Evolutionary conservation across 169 alveolate species (phyloP), one percentile per base, ranked within the genome.

Genomic region (Plasmodium cynomolgi): DNA sequence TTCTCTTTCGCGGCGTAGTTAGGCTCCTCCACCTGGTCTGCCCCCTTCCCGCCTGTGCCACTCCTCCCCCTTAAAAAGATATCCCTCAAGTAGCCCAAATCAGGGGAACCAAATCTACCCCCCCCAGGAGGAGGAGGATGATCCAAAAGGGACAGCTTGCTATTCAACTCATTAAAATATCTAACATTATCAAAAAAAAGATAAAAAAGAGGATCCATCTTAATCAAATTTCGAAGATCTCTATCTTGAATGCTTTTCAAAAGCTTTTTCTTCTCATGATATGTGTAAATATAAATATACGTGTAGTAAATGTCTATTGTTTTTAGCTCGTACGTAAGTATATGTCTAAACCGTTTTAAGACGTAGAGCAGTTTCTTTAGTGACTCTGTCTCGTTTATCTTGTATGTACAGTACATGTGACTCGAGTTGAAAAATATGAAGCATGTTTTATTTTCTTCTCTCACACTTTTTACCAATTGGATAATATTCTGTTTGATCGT

Each of bases 201-300:
- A 81, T 80, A 90, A 90, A 90, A 90, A 8, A 90, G 54, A n/a
- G 91, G 91, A 80, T 90, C 94, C 72, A 90, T 81, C n/a, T 90
- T 68, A 11, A 90, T 58, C 50, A 90, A 26, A 5, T 71, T 29
- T n/a, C 73, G 62, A 6, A 90, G 54, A 6, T 79, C 91, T 44
- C 73, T 79, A 68, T 90, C 94, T 4, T 80, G 83, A 13, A 90
- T 73, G 47, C 20, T 90, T 50, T 73, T 90, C 58, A 90, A 79
- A 33, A 90, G 73, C 15, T 39, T 90, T 17, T 58, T 80, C 33
- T 90, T 90, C 23, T 90, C 94, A 80, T 50, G 47, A 26, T 80
- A 90, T 2, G 82, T 73, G 73, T 90, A 90, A 15, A 90, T 90
- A 74, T 90, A 90, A 29, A 90, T 79, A 33, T 90, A 90, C 33